phyloP scores from a whole-genome alignment of 2,329 filamentous ascomycete genomes.

The Ophioceras dolichostomum region DNA sequence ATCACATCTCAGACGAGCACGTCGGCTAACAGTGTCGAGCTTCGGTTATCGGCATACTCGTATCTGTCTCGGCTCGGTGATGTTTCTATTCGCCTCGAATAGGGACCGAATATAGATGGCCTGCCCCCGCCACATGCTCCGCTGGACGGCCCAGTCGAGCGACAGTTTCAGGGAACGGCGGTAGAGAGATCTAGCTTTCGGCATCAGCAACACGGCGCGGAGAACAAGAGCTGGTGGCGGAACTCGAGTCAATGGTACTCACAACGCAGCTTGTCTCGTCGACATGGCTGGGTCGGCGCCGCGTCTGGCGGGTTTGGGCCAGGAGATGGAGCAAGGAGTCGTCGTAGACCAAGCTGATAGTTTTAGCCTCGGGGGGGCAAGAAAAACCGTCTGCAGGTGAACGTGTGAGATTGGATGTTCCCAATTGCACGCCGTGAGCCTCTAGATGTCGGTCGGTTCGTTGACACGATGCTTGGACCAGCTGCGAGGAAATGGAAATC shows the following conservation, averaged over 20 bases:
- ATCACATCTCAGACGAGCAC: too few species aligned
- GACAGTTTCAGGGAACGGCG: constrained; percentile 85
- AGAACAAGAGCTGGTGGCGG: constrained; percentile 5
- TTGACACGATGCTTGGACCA: background rate
- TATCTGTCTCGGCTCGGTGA: constrained; percentile 66
- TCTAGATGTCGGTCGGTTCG: too few species aligned
- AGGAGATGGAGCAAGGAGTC: background rate
- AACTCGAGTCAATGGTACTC: constrained; percentile 14
- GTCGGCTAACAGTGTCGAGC: too few species aligned
- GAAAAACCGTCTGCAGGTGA: too few species aligned
- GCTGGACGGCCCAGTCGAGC: constrained; percentile 89
- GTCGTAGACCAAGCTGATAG: background rate
- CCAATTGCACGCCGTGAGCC: too few species aligned
- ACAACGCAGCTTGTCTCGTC: constrained; percentile 38
- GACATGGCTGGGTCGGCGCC: constrained; percentile 19
- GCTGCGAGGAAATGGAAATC: too few species aligned
- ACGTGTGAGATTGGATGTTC: too few species aligned
- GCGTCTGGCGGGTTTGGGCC: background rate
- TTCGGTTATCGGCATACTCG: too few species aligned
- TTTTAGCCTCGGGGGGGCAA: background rate
- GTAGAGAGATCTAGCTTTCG: constrained; percentile 64
- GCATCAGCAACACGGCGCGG: constrained; percentile 1
- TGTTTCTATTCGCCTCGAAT: constrained; percentile 84
- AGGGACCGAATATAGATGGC: constrained; percentile 90
- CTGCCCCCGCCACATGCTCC: constrained; percentile 89